Evolutionary conservation across 2,329 filamentous ascomycete genomes (phyloP).

Genomic region (Pestalotiopsis sp.): DNA sequence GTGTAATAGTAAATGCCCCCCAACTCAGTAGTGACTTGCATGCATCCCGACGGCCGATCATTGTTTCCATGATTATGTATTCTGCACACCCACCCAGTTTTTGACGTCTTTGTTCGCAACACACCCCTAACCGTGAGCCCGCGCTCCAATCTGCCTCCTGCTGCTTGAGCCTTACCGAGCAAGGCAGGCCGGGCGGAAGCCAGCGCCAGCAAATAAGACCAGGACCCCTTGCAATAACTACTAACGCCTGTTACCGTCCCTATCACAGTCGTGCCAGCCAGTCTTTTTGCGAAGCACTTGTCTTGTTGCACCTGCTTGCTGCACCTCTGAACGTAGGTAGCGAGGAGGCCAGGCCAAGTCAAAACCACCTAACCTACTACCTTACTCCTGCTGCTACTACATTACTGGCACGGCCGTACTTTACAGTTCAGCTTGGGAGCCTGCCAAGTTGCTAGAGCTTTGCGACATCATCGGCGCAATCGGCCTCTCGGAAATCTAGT

Average conservation of each 20-base stretch:
- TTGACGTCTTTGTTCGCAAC: background rate
- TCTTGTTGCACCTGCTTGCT: background rate
- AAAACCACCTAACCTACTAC: background rate
- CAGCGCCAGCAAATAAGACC: constrained; percentile 6
- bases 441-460: background rate
- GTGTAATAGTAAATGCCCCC: background rate
- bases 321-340: background rate
- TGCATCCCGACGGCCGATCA: constrained; percentile 3
- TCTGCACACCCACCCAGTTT: background rate
- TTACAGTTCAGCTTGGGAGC: constrained; percentile 11
- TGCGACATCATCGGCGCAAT: constrained; percentile 5
- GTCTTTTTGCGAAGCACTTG: background rate
- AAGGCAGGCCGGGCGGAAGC: constrained; percentile 13
- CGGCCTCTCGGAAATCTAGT: background rate
- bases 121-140: background rate
- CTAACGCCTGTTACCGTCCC: background rate
- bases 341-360: background rate
- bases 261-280: constrained; percentile 1
- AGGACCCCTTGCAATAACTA: background rate
- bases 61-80: background rate
- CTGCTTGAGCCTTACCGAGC: constrained; percentile 14
- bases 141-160: background rate
- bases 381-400: background rate
- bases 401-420: constrained; percentile 1
- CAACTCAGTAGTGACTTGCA: background rate